Evolutionary conservation across 441 rosid genomes (phyloP).

Genomic region (Eutrema salsugineum): DNA sequence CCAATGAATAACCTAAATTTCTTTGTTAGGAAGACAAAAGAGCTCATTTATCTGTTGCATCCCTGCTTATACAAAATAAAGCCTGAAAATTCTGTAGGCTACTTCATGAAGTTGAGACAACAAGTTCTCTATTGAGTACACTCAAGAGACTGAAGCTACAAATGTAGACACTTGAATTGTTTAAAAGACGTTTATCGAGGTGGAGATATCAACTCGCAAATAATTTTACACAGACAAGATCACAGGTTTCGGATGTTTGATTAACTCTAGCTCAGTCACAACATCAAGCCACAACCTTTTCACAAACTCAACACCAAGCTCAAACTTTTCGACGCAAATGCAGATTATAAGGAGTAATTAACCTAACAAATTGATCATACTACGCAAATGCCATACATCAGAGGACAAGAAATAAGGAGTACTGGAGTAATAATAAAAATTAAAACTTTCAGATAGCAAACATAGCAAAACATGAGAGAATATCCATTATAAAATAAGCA

Average conservation of each 20-base stretch:
- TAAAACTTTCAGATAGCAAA: constrained; percentile 7
- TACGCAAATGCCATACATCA: not conserved
- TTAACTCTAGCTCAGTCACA: not conserved
- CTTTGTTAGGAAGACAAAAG: too few relatives aligned
- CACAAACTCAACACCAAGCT: not conserved
- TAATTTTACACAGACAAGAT: not conserved
- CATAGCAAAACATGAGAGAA: not conserved
- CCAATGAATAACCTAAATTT: not conserved
- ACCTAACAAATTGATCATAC: not conserved
- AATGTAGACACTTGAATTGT: not conserved
- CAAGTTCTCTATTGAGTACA: not conserved
- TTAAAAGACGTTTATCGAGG: not conserved
- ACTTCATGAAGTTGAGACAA: not conserved
- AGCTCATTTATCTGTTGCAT: too few relatives aligned
- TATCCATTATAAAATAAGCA: constrained; percentile 9
- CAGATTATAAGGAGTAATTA: not conserved
- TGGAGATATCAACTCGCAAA: not conserved
- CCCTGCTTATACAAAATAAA: too few relatives aligned
- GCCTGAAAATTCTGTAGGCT: too few relatives aligned
- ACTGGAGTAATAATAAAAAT: not conserved
- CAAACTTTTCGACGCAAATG: not conserved
- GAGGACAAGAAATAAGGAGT: not conserved
- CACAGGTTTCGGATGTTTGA: not conserved
- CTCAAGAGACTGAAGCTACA: not conserved
- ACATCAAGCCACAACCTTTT: not conserved